Conservation (phyloP, 441 rosid species). For the Isatis lusitanica region DNA sequence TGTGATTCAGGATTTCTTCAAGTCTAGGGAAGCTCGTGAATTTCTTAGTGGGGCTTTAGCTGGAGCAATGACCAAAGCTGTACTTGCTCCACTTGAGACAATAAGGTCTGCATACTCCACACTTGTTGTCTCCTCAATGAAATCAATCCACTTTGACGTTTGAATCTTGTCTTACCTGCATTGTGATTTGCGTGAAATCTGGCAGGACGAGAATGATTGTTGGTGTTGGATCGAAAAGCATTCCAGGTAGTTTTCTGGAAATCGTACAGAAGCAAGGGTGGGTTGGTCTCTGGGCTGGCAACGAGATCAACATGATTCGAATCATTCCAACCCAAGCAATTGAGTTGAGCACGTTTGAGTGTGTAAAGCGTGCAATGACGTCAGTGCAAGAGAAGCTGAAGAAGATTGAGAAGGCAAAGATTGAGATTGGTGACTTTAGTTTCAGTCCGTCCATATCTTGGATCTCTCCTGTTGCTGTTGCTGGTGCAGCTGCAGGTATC, state of each 20-base stretch:
- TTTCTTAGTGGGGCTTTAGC: constrained; percentile 96
- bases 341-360: constrained; percentile 91
- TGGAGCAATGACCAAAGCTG: constrained; percentile 95
- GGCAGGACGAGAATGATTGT: constrained; percentile 96
- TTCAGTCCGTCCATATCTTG: constrained; percentile 69
- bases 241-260: constrained; percentile 87
- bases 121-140: neutral
- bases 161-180: neutral
- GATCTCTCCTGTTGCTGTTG: constrained; percentile 94
- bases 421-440: constrained; percentile 68
- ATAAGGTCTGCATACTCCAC: constrained; percentile 57
- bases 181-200: constrained; percentile 26
- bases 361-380: constrained; percentile 77
- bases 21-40: constrained; percentile 79
- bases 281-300: constrained; percentile 99
- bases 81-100: constrained; percentile 97
- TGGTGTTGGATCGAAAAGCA: constrained; percentile 88
- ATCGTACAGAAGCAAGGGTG: constrained; percentile 88
- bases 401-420: constrained; percentile 47
- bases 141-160: neutral
- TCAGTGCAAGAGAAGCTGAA: constrained; percentile 71
- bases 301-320: constrained; percentile 87
- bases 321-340: constrained; percentile 96
- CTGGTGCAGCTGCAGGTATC: constrained; percentile 97
- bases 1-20: constrained; percentile 59